Conservation (phyloP, 805 yeast species). For the Nematodospora valgi region DNA sequence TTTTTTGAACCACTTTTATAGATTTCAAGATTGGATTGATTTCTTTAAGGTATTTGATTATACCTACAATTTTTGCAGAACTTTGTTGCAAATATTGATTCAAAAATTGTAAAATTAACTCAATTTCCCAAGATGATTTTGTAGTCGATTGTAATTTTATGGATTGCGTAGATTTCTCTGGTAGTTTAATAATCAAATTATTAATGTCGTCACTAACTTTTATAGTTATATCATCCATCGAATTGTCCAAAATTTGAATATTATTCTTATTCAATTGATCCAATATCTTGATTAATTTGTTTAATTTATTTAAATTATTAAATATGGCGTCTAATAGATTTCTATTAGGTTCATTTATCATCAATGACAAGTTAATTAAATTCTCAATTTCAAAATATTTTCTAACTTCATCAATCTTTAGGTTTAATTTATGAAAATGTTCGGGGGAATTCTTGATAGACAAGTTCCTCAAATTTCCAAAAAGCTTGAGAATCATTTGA, state of each 20-base stretch:
- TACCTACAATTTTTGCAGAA: conserved; percentile 21
- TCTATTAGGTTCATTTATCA: conserved; percentile 14
- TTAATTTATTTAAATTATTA: conserved; percentile 26
- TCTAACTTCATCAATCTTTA: conserved; percentile 18
- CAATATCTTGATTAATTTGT: conserved; percentile 29
- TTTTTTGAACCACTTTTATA: conserved; percentile 15
- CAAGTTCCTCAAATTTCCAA: conserved; percentile 25
- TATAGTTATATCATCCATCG: conserved; percentile 26
- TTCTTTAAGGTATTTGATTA: conserved; percentile 31
- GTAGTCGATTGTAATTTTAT: conserved; percentile 2
- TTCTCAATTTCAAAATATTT: conserved; percentile 28
- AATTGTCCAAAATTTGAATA: conserved; percentile 23
- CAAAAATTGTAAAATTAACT: conserved; percentile 20
- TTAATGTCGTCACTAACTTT: conserved; percentile 24
- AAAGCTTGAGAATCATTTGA: conserved; percentile 22
- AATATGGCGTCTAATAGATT: conserved; percentile 22
- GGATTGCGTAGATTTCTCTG: conserved; percentile 13
- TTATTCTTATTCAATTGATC: conserved; percentile 29
- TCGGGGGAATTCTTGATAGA: conserved; percentile 17
- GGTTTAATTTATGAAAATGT: conserved; percentile 18
- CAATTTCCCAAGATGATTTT: conserved; percentile 7
- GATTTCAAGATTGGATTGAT: conserved; percentile 27
- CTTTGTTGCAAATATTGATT: conserved; percentile 19
- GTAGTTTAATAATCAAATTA: conserved; percentile 16
- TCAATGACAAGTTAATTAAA: conserved; percentile 22